These are phyloP conservation scores for Alloteropsis angusta DNA, from an alignment of 202 grass and related monocot genomes.

Conservation along the genomic window DNA sequence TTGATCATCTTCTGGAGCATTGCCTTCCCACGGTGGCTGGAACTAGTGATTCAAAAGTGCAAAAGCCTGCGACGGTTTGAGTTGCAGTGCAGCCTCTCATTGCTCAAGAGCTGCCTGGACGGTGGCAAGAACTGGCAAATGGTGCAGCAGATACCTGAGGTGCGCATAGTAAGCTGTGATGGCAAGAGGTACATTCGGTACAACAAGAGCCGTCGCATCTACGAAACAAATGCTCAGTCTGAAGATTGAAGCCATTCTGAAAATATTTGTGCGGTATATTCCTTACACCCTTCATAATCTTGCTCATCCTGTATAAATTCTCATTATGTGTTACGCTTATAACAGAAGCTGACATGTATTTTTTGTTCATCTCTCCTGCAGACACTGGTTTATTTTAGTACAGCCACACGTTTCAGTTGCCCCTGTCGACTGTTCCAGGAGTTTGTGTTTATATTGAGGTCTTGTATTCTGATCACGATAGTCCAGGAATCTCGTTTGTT, in stretches of 20 bases:
- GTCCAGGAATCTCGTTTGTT: background rate
- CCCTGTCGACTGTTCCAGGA: background rate
- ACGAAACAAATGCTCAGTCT: constrained; percentile 68
- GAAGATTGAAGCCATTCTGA: constrained; percentile 48
- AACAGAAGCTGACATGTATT: background rate
- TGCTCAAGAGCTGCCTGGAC: constrained; percentile 65
- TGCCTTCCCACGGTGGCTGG: constrained; percentile 64
- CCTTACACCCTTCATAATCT: constrained; percentile 2
- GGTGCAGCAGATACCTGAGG: constrained; percentile 66
- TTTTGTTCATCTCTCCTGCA: constrained; percentile 11
- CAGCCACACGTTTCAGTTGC: background rate
- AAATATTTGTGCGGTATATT: constrained; percentile 18
- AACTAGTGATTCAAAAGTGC: constrained; percentile 41
- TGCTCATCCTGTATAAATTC: background rate
- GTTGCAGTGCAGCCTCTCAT: constrained; percentile 47
- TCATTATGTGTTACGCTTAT: background rate
- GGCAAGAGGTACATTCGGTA: constrained; percentile 56
- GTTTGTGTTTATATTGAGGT: constrained; percentile 6
- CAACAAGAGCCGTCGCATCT: constrained; percentile 51
- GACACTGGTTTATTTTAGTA: constrained; percentile 14
- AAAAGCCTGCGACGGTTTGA: constrained; percentile 44
- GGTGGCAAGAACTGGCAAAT: constrained; percentile 67
- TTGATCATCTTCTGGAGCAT: constrained; percentile 81
- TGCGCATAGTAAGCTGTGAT: constrained; percentile 47
- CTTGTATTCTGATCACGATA: background rate